Evolutionary conservation across 371 early-diverging fungal genomes (phyloP), one percentile per base, ranked within the genome.

Genomic region (Saksenaea vasiformis): DNA sequence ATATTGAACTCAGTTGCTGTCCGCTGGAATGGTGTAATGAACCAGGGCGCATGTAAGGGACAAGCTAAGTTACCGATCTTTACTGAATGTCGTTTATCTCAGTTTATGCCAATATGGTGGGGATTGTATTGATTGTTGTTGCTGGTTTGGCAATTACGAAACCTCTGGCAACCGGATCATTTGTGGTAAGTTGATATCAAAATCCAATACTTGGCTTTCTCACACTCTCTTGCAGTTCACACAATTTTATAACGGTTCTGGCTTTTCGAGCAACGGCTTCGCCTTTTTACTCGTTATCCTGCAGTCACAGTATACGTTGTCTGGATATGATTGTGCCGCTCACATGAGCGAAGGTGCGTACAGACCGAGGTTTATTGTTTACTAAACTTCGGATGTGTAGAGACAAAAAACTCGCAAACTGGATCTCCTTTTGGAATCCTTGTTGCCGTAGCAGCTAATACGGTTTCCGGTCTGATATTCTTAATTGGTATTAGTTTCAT

Each of bases 241-340:
- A 10, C 66, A 80, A 58, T 86, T 84, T 67, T 82, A 71, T 34
- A 82, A 86, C 31, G 72, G 72, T 14, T 83, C 86, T 59, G 85
- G 86, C 1, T 86, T 83, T 68, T 69, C 73, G 0, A 73, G 73
- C 38, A 41, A 73, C 47, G 85, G 82, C 1, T 77, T 73, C 59
- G 84, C 84, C 35, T 86, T 86, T 60, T 60, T 84, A 62, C 75
- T 84, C 19, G 87, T 83, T 37, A 76, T 86, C 26, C 72, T 86
- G 44, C 83, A 82, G 66, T 82, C 83, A 15, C 89, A 87, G 70
- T 89, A 84, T 72, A 86, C 87, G 1, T 72, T 88, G 68, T 84
- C 85, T 17, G 90, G 90, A 5, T 91, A 90, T 65, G 91, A 91
- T 54, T 80, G 81, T 61, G 86, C 89, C 27, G 90, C 90, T 7